These are phyloP conservation scores for Schwanniomyces vanrijiae DNA, from an alignment of 805 yeast genomes.

Conservation along the genomic window DNA sequence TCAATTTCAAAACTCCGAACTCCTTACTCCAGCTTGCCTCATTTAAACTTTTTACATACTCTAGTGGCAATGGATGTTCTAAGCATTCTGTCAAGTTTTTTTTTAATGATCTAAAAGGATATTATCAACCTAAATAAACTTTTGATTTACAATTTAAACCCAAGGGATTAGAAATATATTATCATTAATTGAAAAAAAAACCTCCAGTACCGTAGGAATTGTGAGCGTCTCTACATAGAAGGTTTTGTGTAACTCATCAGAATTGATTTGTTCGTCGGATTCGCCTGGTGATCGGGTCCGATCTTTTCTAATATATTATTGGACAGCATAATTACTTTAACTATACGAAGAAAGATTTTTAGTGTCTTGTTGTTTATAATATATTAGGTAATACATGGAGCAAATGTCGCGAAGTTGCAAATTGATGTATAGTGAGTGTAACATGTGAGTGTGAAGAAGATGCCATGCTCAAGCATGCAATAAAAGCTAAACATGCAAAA, in stretches of 20 bases:
- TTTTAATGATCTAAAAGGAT: not conserved
- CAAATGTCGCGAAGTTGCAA: not conserved
- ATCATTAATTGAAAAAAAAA: conserved; percentile 2
- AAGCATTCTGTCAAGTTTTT: conserved; percentile 8
- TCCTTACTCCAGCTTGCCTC: conserved; percentile 1
- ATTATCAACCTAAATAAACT: not conserved
- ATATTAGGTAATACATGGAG: not conserved
- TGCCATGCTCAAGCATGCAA: not conserved
- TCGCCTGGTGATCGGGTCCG: not conserved
- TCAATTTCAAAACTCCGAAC: conserved; percentile 1
- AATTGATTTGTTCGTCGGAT: not conserved
- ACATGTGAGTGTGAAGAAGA: not conserved
- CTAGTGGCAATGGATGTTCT: conserved; percentile 12
- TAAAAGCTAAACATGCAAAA: not conserved
- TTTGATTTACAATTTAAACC: not conserved
- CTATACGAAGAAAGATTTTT: not conserved
- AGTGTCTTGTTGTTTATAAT: not conserved
- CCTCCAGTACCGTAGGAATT: not conserved
- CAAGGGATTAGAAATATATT: not conserved
- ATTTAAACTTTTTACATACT: conserved; percentile 8
- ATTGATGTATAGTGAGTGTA: not conserved
- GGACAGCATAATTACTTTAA: not conserved
- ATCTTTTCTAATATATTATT: not conserved
- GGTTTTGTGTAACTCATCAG: conserved; percentile 1
- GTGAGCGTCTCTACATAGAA: not conserved